phyloP scores from a whole-genome alignment of 1,139 yeast species.

The Kluyveromyces sp. region DNA sequence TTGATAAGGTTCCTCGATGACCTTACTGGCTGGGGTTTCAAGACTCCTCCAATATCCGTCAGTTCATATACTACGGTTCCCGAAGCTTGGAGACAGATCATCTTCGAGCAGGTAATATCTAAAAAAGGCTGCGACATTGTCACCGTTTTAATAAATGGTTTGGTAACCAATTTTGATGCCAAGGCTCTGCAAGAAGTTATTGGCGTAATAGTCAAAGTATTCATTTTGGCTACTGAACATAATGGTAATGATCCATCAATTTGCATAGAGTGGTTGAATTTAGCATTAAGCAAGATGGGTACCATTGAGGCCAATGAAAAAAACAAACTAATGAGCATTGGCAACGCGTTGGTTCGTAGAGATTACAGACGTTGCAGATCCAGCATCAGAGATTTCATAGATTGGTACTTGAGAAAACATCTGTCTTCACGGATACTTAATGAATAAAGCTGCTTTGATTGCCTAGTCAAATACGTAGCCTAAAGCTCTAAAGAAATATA shows the following conservation, averaged over 20 bases:
- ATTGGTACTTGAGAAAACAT: conserved; percentile 78
- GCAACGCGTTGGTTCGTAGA: conserved; percentile 56
- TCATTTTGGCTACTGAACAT: conserved; percentile 41
- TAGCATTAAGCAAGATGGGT: conserved; percentile 44
- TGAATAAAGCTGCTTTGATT: conserved; percentile 1
- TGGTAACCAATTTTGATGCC: conserved; percentile 63
- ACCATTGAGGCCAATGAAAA: conserved; percentile 62
- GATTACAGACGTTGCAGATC: conserved; percentile 70
- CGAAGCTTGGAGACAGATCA: conserved; percentile 43
- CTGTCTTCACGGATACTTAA: conserved; percentile 43
- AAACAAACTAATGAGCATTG: conserved; percentile 51
- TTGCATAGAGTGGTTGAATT: conserved; percentile 51
- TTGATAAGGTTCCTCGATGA: conserved; percentile 74
- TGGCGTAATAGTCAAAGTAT: conserved; percentile 62
- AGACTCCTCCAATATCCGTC: conserved; percentile 66
- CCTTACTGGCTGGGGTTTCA: conserved; percentile 76
- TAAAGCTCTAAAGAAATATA: not conserved
- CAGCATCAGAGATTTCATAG: conserved; percentile 65
- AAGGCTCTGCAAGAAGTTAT: conserved; percentile 73
- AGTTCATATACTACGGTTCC: conserved; percentile 51
- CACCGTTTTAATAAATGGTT: conserved; percentile 51
- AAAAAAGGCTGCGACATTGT: conserved; percentile 54
- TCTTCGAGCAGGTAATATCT: conserved; percentile 38
- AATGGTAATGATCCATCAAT: conserved; percentile 26
- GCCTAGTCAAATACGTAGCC: no score